These are phyloP conservation scores for Suillus brevipes DNA, from an alignment of 768 basidiomycete species.

Conservation along the genomic window DNA sequence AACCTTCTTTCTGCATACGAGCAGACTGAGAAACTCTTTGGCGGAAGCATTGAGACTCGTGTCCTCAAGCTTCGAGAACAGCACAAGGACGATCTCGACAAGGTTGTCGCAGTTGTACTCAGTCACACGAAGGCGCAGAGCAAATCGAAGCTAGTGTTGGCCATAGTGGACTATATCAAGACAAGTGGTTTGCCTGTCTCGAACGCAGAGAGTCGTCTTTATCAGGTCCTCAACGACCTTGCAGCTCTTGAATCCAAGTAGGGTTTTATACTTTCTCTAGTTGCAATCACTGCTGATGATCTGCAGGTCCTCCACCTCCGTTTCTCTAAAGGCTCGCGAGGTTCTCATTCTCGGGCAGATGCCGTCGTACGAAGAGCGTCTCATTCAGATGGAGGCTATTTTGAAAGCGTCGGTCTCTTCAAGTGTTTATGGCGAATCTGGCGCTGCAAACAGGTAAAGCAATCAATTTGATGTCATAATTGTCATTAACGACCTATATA, in stretches of 20 bases:
- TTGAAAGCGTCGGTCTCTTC: conserved; percentile 85
- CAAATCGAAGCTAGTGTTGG: conserved; percentile 86
- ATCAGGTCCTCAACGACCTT: conserved; percentile 75
- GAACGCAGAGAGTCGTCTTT: conserved; percentile 69
- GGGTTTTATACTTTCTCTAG: not conserved
- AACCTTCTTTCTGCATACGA: conserved; percentile 76
- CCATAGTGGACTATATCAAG: conserved; percentile 90
- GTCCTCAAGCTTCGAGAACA: conserved; percentile 89
- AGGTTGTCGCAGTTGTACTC: conserved; percentile 81
- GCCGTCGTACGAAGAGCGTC: conserved; percentile 95
- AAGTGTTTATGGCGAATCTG: conserved; percentile 88
- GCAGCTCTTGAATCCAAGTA: conserved; percentile 88
- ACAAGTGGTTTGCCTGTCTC: conserved; percentile 73
- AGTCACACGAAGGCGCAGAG: conserved; percentile 95
- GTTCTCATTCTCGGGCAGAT: conserved; percentile 95
- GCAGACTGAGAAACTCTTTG: conserved; percentile 88
- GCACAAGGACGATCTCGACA: conserved; percentile 89
- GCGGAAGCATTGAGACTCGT: conserved; percentile 90
- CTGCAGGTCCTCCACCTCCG: conserved; percentile 80
- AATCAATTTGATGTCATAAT: not conserved
- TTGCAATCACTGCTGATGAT: conserved; percentile 8
- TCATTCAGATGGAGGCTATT: conserved; percentile 91
- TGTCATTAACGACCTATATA: conserved; percentile 29
- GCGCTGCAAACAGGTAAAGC: conserved; percentile 55
- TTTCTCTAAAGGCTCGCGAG: conserved; percentile 94